Evolutionary conservation across 1,284 basidiomycete genomes (phyloP), one percentile per base, ranked within the genome.

Genomic region (Ustilago lituana): DNA sequence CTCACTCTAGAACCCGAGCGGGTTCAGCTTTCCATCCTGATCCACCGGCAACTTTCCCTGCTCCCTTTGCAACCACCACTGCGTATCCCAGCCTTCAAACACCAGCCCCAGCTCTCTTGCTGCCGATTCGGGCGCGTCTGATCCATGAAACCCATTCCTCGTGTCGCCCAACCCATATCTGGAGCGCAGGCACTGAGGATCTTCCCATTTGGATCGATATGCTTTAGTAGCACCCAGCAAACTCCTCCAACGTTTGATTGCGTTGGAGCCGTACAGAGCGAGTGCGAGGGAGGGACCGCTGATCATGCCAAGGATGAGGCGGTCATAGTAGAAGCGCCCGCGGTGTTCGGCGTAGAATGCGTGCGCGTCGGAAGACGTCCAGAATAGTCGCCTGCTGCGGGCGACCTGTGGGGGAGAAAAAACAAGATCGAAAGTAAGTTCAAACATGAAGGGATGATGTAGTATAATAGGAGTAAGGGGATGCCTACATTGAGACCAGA

Each of bases 161-260:
- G 79, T 81, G 39, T 82, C 80, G 2, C 76, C 75, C 2, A 80
- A 45, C 1, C 80, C 80, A 33, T 77, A 78, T 10, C 60, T 32
- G 2, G 76, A 69, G 5, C 80, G 54, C 3, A 82, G 47, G 15
- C 57, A 58, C 4, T 35, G 10, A 1, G 75, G 68, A 9, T 65
- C 33, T 14, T 78, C 69, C 52, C 64, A 80, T 24, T 77, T 79
- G 11, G 60, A 51, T 29, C 55, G 62, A 37, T 81, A 82, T 3
- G 76, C 79, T 31, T 82, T 81, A 1, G 80, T 82, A 0, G 80
- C 73, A 2, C 80, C 80, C 1, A 81, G 53, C 51, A 82, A 60
- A 14, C 38, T 19, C 3, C 80, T 38, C 80, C 80, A 82, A 3
- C 35, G 11, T 20, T 41, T 37, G 29, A 82, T 79, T 7, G 76